phyloP scores from a whole-genome alignment of 352 stramenopile genomes.

The Globisporangium iwayamae region DNA sequence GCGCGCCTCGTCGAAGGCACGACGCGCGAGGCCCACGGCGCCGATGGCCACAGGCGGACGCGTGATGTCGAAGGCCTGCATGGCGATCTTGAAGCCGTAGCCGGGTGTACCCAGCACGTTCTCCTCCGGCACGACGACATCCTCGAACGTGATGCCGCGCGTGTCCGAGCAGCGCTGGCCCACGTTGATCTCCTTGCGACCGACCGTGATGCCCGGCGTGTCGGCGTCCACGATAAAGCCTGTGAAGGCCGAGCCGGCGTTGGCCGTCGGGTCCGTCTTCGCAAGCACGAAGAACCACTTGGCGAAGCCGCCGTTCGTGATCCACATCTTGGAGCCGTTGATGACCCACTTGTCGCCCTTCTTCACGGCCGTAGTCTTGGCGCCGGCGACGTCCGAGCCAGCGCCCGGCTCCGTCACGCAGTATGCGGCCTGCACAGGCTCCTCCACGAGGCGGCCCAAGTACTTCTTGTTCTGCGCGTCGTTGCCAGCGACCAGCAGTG shows the following conservation, averaged over 20 bases:
- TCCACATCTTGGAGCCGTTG: slow-evolving; percentile 94
- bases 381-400: slow-evolving; percentile 84
- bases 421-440: slow-evolving; percentile 82
- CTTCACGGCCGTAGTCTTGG: slow-evolving; percentile 90
- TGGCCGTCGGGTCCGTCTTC: slow-evolving; percentile 81
- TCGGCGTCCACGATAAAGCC: slow-evolving; percentile 89
- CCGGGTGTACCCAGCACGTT: slow-evolving; percentile 86
- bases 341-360: slow-evolving; percentile 92
- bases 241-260: slow-evolving; percentile 82
- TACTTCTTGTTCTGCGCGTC: slow-evolving; percentile 87
- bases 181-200: slow-evolving; percentile 90
- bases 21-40: slow-evolving; percentile 80
- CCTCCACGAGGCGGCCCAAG: slow-evolving; percentile 76
- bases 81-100: slow-evolving; percentile 92
- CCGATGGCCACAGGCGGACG: slow-evolving; percentile 84
- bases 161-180: slow-evolving; percentile 91
- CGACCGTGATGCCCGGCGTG: slow-evolving; percentile 81
- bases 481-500: slow-evolving; percentile 78
- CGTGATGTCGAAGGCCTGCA: slow-evolving; percentile 91
- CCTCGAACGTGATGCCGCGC: slow-evolving; percentile 88
- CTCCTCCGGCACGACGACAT: slow-evolving; percentile 83
- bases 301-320: slow-evolving; percentile 90
- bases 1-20: slow-evolving; percentile 86
- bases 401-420: slow-evolving; percentile 90
- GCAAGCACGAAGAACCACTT: slow-evolving; percentile 91